Evolutionary conservation across 2,329 filamentous ascomycete species (phyloP).

Genomic region (Ceratocystis diversiconidia): DNA sequence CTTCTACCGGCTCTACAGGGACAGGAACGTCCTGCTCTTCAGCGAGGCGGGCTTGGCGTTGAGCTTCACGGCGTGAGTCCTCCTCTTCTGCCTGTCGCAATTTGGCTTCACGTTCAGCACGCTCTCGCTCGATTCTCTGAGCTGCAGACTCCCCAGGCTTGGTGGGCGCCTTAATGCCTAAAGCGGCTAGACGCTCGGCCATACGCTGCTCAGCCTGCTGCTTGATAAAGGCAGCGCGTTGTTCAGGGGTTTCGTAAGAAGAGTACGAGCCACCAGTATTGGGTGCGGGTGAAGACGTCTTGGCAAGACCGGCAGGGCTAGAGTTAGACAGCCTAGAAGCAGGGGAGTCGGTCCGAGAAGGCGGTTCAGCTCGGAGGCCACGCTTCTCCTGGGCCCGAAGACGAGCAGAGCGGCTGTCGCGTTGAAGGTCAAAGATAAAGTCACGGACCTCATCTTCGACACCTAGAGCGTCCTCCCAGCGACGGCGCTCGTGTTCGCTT

Average conservation of each 20-base stretch:
- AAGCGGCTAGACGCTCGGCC: conserved; percentile 84
- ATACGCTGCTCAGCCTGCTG: conserved; percentile 95
- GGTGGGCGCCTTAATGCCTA: conserved; percentile 72
- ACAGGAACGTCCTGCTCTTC: conserved; percentile 57
- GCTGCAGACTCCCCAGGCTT: conserved; percentile 69
- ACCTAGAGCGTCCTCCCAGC: conserved; percentile 91
- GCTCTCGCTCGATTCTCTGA: conserved; percentile 79
- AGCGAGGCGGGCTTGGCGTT: conserved; percentile 68
- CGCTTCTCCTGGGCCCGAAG: conserved; percentile 47
- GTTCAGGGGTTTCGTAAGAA: conserved; percentile 79
- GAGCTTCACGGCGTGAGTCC: conserved; percentile 73
- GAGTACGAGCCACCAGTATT: conserved; percentile 53
- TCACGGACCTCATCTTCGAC: conserved; percentile 95
- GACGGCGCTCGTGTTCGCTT: conserved; percentile 76
- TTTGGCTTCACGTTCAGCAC: conserved; percentile 73
- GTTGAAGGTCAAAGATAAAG: conserved; percentile 92
- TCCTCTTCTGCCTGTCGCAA: conserved; percentile 85
- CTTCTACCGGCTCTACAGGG: conserved; percentile 35
- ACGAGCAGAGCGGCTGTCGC: conserved; percentile 64
- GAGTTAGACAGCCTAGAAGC: conserved; percentile 40
- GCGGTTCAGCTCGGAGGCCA: conserved; percentile 33
- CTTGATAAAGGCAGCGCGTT: conserved; percentile 89
- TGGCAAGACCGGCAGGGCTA: conserved; percentile 24
- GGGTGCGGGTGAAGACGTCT: conserved; percentile 31
- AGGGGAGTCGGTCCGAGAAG: conserved; percentile 31